A percentile compares a stretch with the other conserved stretches of the same genome.
phyloP scores from a whole-genome alignment of 331 rosid species.

The Prunus yedoensis region DNA sequence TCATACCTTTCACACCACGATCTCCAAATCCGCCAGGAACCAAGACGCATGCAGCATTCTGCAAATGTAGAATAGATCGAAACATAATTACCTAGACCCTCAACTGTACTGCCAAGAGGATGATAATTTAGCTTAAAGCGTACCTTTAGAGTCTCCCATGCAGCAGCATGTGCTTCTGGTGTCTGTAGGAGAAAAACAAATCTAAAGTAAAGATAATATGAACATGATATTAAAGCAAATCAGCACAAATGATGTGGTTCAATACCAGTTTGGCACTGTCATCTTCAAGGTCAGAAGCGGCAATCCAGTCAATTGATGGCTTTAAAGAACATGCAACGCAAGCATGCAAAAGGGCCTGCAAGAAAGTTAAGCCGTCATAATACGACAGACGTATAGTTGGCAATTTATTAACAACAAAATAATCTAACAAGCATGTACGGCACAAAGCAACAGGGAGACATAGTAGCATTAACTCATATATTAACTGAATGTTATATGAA shows the following conservation, averaged over 20 bases:
- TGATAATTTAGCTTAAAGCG: slow-evolving; percentile 17
- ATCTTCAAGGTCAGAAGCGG: slow-evolving; percentile 99
- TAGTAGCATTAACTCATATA: background rate
- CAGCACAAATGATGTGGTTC: slow-evolving; percentile 20
- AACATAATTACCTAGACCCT: background rate
- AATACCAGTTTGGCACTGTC: slow-evolving; percentile 73
- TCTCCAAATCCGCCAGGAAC: slow-evolving; percentile 99
- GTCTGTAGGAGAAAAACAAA: slow-evolving; percentile 48
- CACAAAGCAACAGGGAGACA: background rate
- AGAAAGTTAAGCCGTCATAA: slow-evolving; percentile 15
- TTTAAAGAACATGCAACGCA: slow-evolving; percentile 75
- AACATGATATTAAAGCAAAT: slow-evolving; percentile 19
- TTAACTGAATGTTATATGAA: background rate
- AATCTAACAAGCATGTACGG: background rate
- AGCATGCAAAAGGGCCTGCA: slow-evolving; percentile 98
- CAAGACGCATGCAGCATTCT: slow-evolving; percentile 91
- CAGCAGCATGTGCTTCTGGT: slow-evolving; percentile 86
- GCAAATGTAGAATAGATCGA: slow-evolving; percentile 25
- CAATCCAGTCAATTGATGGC: slow-evolving; percentile 97
- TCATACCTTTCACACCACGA: slow-evolving; percentile 96
- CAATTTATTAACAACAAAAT: background rate
- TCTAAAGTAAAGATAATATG: slow-evolving; percentile 20
- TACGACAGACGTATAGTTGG: background rate
- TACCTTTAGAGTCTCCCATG: slow-evolving; percentile 95
- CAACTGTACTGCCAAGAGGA: background rate